phyloP scores from a whole-genome alignment of 257 asterid species.

The Phtheirospermum japonicum region DNA sequence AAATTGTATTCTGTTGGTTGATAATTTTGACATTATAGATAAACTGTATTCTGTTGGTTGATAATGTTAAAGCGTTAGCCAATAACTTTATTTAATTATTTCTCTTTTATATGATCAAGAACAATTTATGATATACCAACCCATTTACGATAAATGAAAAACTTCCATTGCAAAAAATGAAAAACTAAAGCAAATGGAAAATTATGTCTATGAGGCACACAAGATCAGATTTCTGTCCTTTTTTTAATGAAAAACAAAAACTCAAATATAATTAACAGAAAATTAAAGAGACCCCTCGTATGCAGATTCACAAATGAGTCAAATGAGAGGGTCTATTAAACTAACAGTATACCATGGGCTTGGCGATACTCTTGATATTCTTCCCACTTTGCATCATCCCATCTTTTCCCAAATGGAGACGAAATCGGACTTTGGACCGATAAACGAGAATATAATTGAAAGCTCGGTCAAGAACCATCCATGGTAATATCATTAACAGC shows the following conservation, averaged over 20 bases:
- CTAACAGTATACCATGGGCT: not conserved
- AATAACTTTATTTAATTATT: not conserved
- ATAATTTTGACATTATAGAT: not conserved
- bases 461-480: slow-evolving; percentile 17
- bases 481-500: slow-evolving; percentile 11
- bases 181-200: no score
- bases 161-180: no score
- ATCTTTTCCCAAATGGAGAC: not conserved
- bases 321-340: not conserved
- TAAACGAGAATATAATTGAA: not conserved
- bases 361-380: not conserved
- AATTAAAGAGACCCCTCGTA: not conserved
- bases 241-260: not conserved
- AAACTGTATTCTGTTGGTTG: not conserved
- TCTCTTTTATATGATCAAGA: no score
- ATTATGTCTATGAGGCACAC: not conserved
- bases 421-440: not conserved
- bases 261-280: not conserved
- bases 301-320: not conserved
- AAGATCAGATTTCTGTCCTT: not conserved
- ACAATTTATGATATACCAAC: no score
- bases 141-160: no score
- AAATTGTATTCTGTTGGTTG: not conserved
- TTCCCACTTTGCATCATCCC: not conserved
- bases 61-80: not conserved